Evolutionary conservation across 2,329 filamentous ascomycete genomes (phyloP), one percentile per base, ranked within the genome.

Genomic region (Graphium sp.): DNA sequence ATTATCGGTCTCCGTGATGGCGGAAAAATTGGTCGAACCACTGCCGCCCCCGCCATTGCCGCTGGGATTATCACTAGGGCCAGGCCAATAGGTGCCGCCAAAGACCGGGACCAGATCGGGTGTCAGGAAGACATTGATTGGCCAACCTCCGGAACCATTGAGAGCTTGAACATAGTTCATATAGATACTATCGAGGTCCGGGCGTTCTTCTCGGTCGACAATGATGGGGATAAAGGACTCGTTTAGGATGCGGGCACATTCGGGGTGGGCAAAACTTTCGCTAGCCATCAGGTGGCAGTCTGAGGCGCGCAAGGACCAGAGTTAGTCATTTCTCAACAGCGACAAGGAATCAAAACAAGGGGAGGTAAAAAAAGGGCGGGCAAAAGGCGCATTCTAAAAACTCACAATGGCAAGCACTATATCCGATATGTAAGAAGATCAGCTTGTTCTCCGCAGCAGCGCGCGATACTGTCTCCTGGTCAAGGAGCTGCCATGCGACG

Each of bases 81-180:
- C 81, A 4, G 85, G 83, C 80, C 84, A 95, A 51, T 94, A 95
- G 7, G 87, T 94, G 15, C 87, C 87, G 21, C 89, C 89, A 52
- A 94, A 95, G 7, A 98, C 79, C 1, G 89, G 89, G 44, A 93
- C 77, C 16, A 95, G 65, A 39, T 92, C 76, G 1, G 89, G 84
- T 0, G 89, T 98, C 18, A 95, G 65, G 47, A 98, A 95, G n/a
- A 93, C 75, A 45, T 94, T 95, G 35, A 95, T 56, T 1, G 89
- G 89, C 85, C 89, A 95, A 22, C 89, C 89, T 7, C 84, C 87
- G 2, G 71, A 76, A 13, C 80, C 84, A 33, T 79, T 92, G 8
- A 89, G 87, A 2, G 87, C 87, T 48, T 94, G 84, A 22, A 93
- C 77, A 50, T 93, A 98, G 56, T 93, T 93, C 83, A 94, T 94